Percentiles rank a stretch among this genome's conserved stretches.
Conservation (phyloP, 176 grass and related monocot genomes). For the Elaeis guineensis region DNA sequence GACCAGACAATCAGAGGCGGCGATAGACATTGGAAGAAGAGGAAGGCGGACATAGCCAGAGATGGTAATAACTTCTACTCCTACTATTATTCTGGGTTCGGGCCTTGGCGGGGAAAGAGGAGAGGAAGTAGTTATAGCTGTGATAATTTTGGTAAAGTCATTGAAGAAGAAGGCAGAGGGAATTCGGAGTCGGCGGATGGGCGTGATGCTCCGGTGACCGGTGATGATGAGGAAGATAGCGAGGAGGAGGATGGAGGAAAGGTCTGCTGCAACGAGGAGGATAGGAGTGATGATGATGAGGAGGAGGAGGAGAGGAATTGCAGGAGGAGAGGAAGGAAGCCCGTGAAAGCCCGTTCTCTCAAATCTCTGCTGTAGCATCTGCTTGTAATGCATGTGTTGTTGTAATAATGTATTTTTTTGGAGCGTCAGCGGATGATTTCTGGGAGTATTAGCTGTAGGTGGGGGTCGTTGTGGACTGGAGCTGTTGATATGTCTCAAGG, state of each 20-base stretch:
- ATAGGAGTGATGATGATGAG: neutral
- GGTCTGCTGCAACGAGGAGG: neutral
- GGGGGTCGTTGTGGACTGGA: too few relatives aligned
- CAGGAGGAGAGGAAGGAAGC: slow-evolving; percentile 39
- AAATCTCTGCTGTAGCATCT: slow-evolving; percentile 32
- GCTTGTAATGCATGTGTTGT: neutral
- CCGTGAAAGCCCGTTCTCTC: slow-evolving; percentile 45
- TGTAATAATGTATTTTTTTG: too few relatives aligned
- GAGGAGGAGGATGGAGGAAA: slow-evolving; percentile 7
- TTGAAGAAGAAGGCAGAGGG: neutral
- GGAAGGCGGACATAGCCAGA: neutral
- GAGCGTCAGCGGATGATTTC: too few relatives aligned
- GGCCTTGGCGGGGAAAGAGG: neutral
- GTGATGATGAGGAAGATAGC: slow-evolving; percentile 23
- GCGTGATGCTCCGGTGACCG: neutral
- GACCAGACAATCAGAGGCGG: too few relatives aligned
- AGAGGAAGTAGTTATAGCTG: neutral
- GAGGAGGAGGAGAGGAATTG: slow-evolving; percentile 2
- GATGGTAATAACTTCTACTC: neutral
- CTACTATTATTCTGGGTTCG: slow-evolving; percentile 1
- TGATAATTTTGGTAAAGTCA: neutral
- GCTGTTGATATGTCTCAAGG: too few relatives aligned
- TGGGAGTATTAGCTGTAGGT: too few relatives aligned
- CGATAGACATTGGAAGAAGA: neutral
- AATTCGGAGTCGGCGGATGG: neutral